Evolutionary conservation across 2,329 filamentous ascomycete species (phyloP), one percentile per base, ranked within the genome.

Genomic region (Neonectria faginata): DNA sequence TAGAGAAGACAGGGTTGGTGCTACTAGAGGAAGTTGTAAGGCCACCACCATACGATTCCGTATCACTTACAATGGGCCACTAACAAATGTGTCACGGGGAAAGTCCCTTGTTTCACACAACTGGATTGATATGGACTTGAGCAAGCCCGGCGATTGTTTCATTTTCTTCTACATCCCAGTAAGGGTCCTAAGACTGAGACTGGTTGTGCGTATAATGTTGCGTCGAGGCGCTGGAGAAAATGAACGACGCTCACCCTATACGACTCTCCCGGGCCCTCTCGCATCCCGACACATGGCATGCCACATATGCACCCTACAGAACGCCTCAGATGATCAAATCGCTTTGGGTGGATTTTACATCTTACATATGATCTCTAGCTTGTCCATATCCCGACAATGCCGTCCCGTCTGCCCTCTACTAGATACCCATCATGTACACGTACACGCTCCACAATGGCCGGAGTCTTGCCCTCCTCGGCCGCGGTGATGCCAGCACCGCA

Each of bases 401-500:
- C 96, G 76, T 97, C 93, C 73, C 87, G 89, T 69, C 96, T 88
- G 41, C 96, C 96, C 79, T 98, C 96, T 2, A 97, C 88, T 76
- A 98, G 83, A 80, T 97, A 99, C 0, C 96, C 96, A 74, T 99
- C 96, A 80, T 93, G 93, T 76, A 98, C 91, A 69, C 94, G 88
- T 62, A 98, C 95, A 64, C 88, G 89, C 80, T 98, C 94, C 20
- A 99, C 90, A 61, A 91, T 85, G 14, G 89, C 86, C 7, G 90
- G 86, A 60, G 82, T 85, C 71, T 88, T 89, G 12, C 86, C 88
- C 61, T 89, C 86, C 57, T 91, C 89, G 20, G 89, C 88, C 64
- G 90, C 90, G 3, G 85, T 86, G 52, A 92, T 88, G 39, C 94
- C 95, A 2, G 93, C 90, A 57, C 96, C 96, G 79, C 94, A 97